Evolutionary conservation across 179 eudicot species (phyloP), one percentile per base, ranked within the genome.

Genomic region (Silene noctiflora): DNA sequence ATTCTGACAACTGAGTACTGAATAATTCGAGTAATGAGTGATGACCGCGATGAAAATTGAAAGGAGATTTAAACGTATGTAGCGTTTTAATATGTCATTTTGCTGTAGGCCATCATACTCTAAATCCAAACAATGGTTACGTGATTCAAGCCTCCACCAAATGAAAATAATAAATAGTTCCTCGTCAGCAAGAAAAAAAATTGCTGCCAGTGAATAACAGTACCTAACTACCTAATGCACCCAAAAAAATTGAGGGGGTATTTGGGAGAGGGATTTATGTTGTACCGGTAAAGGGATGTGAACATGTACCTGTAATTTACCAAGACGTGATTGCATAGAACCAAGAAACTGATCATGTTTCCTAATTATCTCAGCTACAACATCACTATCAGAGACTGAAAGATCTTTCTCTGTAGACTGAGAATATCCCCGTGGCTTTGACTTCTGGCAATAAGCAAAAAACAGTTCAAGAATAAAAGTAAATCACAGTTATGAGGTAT

Each of bases 311-410:
- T 93, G 95, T 73, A 95, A 79, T 85, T 93, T 95, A 78, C 87
- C 87, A 72, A 93, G 79, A 68, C 97, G 99, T 81, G 96, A 86
- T 76, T 87, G 92, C 92, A 91, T 82, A 72, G 86, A 89, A 77
- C 92, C 87, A 81, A 93, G 81, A 88, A 95, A 95, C 62, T 84
- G 85, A 70, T 84, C 88, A 77, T 95, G 99, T 70, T 81, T 87
- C 74, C 86, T 91, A 88, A 91, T 82, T 76, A 90, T 79, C 78
- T 88, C 92, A 39, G 82, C 80, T 76, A 95, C 81, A 75, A 74
- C 74, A 86, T 88, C 96, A 71, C 90, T 93, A 8, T 92, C 89
- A 65, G 87, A 80, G 63, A 85, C 75, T 53, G 88, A 82, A 66
- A 76, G 80, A 76, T 88, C 92, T 78, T 86, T 84, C 72, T 83